phyloP scores from a whole-genome alignment of 371 early-diverging fungal species.

The Apophysomyces elegans region DNA sequence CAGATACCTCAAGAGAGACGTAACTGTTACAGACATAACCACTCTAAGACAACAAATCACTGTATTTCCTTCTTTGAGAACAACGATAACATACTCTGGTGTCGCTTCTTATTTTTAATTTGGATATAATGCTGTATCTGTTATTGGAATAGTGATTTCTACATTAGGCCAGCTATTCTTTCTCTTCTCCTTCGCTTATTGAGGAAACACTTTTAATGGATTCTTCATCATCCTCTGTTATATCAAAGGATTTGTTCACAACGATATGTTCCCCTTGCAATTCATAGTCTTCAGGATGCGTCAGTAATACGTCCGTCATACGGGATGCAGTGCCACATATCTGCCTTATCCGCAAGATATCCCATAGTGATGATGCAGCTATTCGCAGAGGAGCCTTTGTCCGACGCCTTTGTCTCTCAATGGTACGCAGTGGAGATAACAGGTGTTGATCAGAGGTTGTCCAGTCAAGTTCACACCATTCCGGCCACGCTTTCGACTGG shows the following conservation, averaged over 20 bases:
- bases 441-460: conserved; percentile 11
- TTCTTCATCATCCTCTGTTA: conserved; percentile 6
- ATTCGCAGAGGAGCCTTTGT: conserved; percentile 18
- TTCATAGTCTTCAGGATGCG: conserved; percentile 16
- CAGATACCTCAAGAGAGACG: too few relatives aligned
- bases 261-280: conserved; percentile 16
- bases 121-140: too few relatives aligned
- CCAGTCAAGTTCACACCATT: conserved; percentile 24
- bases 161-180: neutral
- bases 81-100: too few relatives aligned
- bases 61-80: too few relatives aligned
- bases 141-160: too few relatives aligned
- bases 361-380: conserved; percentile 32
- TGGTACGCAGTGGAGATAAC: conserved; percentile 11
- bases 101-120: too few relatives aligned
- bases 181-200: neutral
- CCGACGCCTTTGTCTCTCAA: conserved; percentile 10
- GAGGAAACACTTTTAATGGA: conserved; percentile 3
- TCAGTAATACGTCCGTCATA: conserved; percentile 18
- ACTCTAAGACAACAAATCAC: too few relatives aligned
- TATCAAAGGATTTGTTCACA: conserved; percentile 18
- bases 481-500: neutral
- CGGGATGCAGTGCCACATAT: conserved; percentile 26
- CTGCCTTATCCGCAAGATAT: conserved; percentile 35
- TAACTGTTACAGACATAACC: too few relatives aligned